Percentiles rank a stretch among this genome's conserved stretches.
These are phyloP conservation scores for Omphalotus olearius DNA, from an alignment of 1,284 basidiomycete genomes.

Conservation along the genomic window DNA sequence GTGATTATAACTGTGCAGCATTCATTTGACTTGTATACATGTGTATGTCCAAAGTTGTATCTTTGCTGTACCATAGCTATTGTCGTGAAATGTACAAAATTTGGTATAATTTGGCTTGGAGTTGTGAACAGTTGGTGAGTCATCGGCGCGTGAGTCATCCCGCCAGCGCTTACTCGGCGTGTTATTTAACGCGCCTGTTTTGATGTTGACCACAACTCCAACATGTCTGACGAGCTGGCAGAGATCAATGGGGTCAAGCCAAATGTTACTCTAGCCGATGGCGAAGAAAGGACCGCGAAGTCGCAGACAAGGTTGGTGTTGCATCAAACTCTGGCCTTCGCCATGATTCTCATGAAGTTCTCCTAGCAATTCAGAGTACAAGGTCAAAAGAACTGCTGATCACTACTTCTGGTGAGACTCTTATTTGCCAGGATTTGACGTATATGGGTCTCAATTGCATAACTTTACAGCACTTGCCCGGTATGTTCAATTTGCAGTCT, in stretches of 20 bases:
- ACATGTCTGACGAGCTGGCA: constrained; percentile 32
- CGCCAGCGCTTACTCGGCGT: too few species aligned
- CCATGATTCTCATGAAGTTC: not conserved
- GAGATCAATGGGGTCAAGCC: constrained; percentile 45
- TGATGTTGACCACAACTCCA: not conserved
- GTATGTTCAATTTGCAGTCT: constrained; percentile 23
- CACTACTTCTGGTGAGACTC: constrained; percentile 49
- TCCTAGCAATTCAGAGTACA: constrained; percentile 40
- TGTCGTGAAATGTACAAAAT: too few species aligned
- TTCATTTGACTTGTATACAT: too few species aligned
- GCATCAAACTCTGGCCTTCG: not conserved
- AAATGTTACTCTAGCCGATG: constrained; percentile 34
- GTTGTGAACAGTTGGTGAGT: too few species aligned
- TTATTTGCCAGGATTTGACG: not conserved
- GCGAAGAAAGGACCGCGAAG: constrained; percentile 37
- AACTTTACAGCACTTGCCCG: constrained; percentile 34
- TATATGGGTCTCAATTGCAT: not conserved
- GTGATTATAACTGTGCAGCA: too few species aligned
- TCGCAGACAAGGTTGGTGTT: constrained; percentile 36
- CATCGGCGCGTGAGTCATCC: too few species aligned
- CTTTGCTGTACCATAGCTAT: too few species aligned
- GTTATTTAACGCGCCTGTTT: too few species aligned
- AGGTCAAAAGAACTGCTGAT: constrained; percentile 45
- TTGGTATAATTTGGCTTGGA: too few species aligned
- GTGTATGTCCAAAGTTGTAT: too few species aligned